Base-by-base conservation (phyloP, 768 basidiomycete species). In the Lentinula sp. region DNA sequence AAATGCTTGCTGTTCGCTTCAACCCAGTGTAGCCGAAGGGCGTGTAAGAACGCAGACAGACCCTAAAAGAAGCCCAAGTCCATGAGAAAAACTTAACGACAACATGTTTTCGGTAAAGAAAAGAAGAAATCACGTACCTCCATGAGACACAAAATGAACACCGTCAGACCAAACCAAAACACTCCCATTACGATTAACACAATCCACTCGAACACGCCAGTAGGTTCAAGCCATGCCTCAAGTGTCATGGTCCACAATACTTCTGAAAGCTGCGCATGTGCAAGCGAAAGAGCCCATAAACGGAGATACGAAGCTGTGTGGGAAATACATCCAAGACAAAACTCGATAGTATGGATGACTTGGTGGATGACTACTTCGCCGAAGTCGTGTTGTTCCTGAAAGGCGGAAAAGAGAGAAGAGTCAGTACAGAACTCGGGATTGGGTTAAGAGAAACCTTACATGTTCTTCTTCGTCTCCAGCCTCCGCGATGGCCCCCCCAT, bases 321-420 rank as follows among this genome's bases (percentile, higher is more conserved):
- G 64, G 96, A 98, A 69, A 98, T 98, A 73, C 96, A 98, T 6
- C 96, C 97, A 37, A 99, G 85, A 71, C 97, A 99, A 76, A 98
- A 99, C 76, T 99, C 97, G 74, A 99, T 98, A 28, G 95, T 96
- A 75, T 98, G 97, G 69, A 99, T 99, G 63, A 97, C 80, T 73
- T 99, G 97, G 75, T 99, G 96, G 62, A 98, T 91, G 23, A 97
- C 84, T 61, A 97, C 85, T 73, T 99, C 97, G 69, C 94, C 80
- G 73, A 98, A 93, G 69, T 97, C 94, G 71, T 95, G 93, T 52
- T 91, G 80, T 76, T 94, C 86, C 83, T 88, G 70, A 16, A 16
- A 56, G 23, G 1, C 6, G n/a, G n/a, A 37, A 45, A 42, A 43
- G 11, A 35, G 32, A 11, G 50, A 35, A 34, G 18, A 18, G 21